Base-by-base conservation (phyloP, 1,284 basidiomycete species). In the Abortiporus biennis region DNA sequence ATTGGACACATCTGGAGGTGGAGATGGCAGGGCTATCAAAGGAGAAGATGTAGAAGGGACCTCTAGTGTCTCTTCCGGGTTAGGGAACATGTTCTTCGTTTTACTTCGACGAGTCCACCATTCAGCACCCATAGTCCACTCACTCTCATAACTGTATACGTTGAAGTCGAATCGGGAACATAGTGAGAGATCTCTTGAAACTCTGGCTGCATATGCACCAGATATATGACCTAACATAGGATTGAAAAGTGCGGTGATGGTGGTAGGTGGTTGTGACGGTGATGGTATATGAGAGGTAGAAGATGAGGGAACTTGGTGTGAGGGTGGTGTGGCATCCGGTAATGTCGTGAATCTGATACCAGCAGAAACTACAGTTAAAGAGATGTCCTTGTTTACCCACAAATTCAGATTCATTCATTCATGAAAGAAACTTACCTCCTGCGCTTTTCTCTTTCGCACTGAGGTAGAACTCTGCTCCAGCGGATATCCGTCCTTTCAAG, bases 91-190 rank as follows among this genome's bases (percentile, higher is more conserved):
- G 9, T 47, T 43, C 27, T 52, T 54, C 47, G 33, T 46, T 29
- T 55, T 63, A 17, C 54, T 57, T 19, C 76, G 75, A 12, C 88
- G 76, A 54, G 92, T 74, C 89, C 90, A 93, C 87, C 89, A 93
- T 62, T 94, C 92, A 2, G 86, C 85, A n/a, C 91, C 95, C 63
- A 98, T 74, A 3, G 90, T 86, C 80, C 93, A 87, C 60, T 97
- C 94, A 57, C 89, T 92, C 54, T 96, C 92, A 63, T 95, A 98
- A 57, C 89, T 93, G 59, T 96, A 97, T 20, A 95, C 80, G 56
- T 99, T 99, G 64, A 98, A 93, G 57, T 97, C 93, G 59, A 95
- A 98, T 13, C 95, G 77, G 2, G 92, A 90, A 42, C 88, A 87
- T 4, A 97, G 64, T 0, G 90, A 82, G n/a, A 98, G 76, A 58